Conservation (phyloP, 1,284 basidiomycete species). For the Rhodotorula sp. region DNA sequence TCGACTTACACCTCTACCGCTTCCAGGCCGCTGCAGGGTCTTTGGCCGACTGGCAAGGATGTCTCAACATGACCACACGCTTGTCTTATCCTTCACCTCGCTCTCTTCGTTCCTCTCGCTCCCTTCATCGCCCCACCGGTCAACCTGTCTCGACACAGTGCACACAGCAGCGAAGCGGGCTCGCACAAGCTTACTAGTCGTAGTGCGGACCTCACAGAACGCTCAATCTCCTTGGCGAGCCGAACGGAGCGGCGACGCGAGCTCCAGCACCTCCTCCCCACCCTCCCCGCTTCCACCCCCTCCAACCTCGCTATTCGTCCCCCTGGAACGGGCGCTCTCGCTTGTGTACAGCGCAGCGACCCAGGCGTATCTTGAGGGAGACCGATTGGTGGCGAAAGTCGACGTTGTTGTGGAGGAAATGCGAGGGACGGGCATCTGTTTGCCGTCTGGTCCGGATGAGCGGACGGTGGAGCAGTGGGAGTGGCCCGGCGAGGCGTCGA, state of each 20-base stretch:
- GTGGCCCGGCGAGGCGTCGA: background rate
- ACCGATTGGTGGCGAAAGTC: constrained; percentile 1
- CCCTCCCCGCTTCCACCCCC: background rate
- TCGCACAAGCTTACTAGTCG: background rate
- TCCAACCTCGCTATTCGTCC: constrained; percentile 11
- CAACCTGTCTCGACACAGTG: background rate
- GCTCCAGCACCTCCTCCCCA: background rate
- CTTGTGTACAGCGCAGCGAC: constrained; percentile 22
- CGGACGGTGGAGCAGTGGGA: background rate
- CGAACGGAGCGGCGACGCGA: background rate
- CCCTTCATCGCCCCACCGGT: constrained; percentile 1
- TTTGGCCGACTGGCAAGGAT: background rate
- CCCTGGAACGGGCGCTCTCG: constrained; percentile 25
- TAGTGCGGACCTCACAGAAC: background rate
- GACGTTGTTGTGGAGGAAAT: constrained; percentile 32
- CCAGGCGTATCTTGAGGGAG: background rate
- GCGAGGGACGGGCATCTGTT: constrained; percentile 15
- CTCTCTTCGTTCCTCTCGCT: constrained; percentile 3
- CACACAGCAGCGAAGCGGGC: background rate
- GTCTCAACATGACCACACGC: background rate
- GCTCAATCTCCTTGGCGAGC: background rate
- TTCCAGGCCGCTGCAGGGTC: no score
- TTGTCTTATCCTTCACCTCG: constrained; percentile 16
- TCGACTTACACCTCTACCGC: background rate
- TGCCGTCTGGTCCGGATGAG: background rate